Evolutionary conservation across 352 stramenopile genomes (phyloP).

Genomic region (Aphanomyces astaci): DNA sequence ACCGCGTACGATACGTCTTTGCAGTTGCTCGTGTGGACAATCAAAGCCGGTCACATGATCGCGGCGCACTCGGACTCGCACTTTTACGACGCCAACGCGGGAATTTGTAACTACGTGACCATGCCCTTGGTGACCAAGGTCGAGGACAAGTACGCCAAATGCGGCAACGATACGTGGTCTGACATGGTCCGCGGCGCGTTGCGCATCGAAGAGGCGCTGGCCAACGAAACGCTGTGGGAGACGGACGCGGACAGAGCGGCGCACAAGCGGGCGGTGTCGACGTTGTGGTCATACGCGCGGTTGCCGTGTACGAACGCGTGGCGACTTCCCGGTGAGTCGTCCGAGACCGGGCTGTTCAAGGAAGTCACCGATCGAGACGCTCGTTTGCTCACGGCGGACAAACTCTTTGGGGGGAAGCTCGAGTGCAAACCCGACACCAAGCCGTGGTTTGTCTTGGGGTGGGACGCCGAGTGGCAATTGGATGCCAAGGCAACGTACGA

Average conservation of each 20-base stretch:
- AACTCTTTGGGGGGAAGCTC: not conserved
- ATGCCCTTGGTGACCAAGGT: slow-evolving; percentile 17
- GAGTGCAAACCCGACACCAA: not conserved
- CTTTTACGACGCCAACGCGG: not conserved
- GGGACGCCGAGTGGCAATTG: slow-evolving; percentile 10
- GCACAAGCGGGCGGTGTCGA: not conserved
- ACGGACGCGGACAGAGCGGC: not conserved
- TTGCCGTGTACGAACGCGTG: slow-evolving; percentile 16
- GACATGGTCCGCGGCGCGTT: slow-evolving; percentile 18
- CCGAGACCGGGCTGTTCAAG: not conserved
- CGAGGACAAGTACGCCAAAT: slow-evolving; percentile 6
- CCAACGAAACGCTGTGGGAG: slow-evolving; percentile 3
- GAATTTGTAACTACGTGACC: slow-evolving; percentile 5
- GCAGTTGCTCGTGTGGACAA: slow-evolving; percentile 5
- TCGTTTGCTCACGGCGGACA: not conserved
- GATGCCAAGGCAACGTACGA: not conserved
- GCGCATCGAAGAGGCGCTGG: not conserved
- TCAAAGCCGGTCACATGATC: slow-evolving; percentile 20
- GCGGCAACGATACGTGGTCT: not conserved
- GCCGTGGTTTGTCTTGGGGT: not conserved
- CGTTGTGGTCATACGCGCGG: slow-evolving; percentile 6
- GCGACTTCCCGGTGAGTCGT: not conserved
- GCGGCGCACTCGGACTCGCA: slow-evolving; percentile 20
- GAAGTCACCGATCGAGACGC: not conserved
- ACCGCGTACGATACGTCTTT: not conserved